A percentile compares a stretch with the other conserved stretches of the same genome.
Evolutionary conservation across 2,329 filamentous ascomycete species (phyloP).

Genomic region (Penicillium sclerotigenum): DNA sequence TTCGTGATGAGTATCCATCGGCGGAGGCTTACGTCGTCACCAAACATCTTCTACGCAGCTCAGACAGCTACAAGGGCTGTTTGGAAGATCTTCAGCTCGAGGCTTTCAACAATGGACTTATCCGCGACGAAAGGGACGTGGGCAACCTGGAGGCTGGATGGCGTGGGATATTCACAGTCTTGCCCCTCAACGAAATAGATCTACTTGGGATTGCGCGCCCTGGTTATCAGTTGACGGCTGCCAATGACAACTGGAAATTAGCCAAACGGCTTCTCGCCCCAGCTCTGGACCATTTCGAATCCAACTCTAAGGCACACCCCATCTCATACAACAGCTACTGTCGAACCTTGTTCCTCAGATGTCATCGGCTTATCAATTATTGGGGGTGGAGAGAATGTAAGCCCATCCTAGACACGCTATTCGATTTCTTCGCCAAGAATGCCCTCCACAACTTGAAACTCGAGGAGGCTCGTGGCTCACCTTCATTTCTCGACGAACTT

Average conservation of each 20-base stretch:
- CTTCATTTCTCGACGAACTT: conserved; percentile 53
- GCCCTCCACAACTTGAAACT: conserved; percentile 51
- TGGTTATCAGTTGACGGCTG: conserved; percentile 40
- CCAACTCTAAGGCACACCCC: conserved; percentile 39
- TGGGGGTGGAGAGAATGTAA: conserved; percentile 61
- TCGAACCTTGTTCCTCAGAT: conserved; percentile 51
- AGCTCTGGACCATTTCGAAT: conserved; percentile 48
- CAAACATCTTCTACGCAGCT: conserved; percentile 41
- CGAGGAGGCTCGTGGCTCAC: conserved; percentile 53
- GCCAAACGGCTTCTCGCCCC: conserved; percentile 48
- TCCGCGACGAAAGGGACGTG: conserved; percentile 31
- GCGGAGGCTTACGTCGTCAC: conserved; percentile 50
- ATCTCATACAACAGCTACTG: conserved; percentile 56
- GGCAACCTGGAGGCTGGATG: conserved; percentile 37
- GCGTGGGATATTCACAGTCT: conserved; percentile 49
- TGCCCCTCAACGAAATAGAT: conserved; percentile 56
- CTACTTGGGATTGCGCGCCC: conserved; percentile 45
- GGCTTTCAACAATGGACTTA: conserved; percentile 19
- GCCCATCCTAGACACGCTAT: conserved; percentile 50
- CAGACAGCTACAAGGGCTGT: conserved; percentile 26
- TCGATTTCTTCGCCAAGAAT: conserved; percentile 59
- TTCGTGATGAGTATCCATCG: conserved; percentile 43
- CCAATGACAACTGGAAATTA: conserved; percentile 50
- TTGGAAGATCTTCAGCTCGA: conserved; percentile 48
- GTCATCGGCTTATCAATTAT: conserved; percentile 50